These are phyloP conservation scores for Arachnomyces sp. DNA, from an alignment of 2,329 filamentous ascomycete species.

Conservation along the genomic window DNA sequence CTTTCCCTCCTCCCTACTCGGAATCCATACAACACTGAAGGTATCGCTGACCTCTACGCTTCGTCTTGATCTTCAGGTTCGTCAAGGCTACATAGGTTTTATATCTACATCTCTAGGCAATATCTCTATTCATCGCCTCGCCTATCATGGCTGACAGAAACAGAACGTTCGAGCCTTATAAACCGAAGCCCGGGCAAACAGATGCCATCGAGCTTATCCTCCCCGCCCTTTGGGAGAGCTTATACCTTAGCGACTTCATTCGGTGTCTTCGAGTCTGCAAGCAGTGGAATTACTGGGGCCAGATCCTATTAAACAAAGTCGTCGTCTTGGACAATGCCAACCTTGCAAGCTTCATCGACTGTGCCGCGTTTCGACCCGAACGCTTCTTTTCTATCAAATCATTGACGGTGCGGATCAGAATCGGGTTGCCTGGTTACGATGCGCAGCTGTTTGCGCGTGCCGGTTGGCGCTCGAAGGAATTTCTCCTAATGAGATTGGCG, in stretches of 20 bases:
- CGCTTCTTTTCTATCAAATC: constrained; percentile 1
- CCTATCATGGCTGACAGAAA: no score
- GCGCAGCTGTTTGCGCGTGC: background rate
- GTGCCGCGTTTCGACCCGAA: background rate
- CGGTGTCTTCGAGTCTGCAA: constrained; percentile 5
- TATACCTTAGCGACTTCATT: constrained; percentile 1
- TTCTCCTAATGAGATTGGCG: background rate
- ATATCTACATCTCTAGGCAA: no score
- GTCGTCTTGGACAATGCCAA: background rate
- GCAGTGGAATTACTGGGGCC: constrained; percentile 2
- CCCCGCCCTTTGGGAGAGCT: constrained; percentile 3
- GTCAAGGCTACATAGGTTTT: no score
- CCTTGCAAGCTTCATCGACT: constrained; percentile 1
- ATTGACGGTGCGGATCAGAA: constrained; percentile 3
- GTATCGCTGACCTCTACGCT: no score
- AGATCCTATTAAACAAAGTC: background rate
- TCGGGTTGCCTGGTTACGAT: background rate
- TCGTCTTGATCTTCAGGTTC: no score
- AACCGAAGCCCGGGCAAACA: no score
- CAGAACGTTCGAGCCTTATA: no score
- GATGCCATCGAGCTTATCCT: constrained; percentile 1
- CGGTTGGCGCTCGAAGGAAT: background rate
- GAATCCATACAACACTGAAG: no score
- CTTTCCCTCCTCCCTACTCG: no score
- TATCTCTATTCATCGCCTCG: no score